These are phyloP conservation scores for Darksidea phi DNA, from an alignment of 495 filamentous ascomycete genomes.

Conservation along the genomic window DNA sequence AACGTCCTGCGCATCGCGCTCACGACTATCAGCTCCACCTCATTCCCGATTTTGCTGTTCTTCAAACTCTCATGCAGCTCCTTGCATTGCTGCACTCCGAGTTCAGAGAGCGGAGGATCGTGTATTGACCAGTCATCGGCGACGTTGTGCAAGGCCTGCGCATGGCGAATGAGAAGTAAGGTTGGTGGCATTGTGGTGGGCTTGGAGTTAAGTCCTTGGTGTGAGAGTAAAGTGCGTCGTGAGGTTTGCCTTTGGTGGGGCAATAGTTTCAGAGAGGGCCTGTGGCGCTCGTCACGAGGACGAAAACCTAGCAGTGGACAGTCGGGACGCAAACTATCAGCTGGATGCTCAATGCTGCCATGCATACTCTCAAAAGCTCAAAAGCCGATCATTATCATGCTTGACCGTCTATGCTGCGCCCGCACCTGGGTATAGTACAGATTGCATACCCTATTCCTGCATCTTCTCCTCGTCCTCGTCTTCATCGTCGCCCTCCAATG, in stretches of 20 bases:
- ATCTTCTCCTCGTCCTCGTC: slow-evolving; percentile 45
- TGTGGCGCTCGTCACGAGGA: too few species aligned
- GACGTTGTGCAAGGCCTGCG: slow-evolving; percentile 29
- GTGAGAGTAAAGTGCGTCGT: too few species aligned
- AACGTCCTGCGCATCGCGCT: slow-evolving; percentile 60
- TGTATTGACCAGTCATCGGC: slow-evolving; percentile 40
- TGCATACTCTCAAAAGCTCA: too few species aligned
- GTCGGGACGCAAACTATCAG: too few species aligned
- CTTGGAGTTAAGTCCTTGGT: too few species aligned
- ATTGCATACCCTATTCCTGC: slow-evolving; percentile 40
- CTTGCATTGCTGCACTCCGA: slow-evolving; percentile 54
- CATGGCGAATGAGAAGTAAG: slow-evolving; percentile 28
- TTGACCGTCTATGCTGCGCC: slow-evolving; percentile 26
- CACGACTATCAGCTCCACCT: slow-evolving; percentile 56
- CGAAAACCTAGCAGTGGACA: too few species aligned
- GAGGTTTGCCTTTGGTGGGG: too few species aligned
- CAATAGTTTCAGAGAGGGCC: too few species aligned
- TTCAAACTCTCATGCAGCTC: slow-evolving; percentile 50
- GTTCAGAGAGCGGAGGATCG: slow-evolving; percentile 57
- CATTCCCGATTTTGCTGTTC: slow-evolving; percentile 47
- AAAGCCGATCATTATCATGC: slow-evolving; percentile 6
- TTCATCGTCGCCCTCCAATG: slow-evolving; percentile 46
- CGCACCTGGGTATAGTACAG: slow-evolving; percentile 28
- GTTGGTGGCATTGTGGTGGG: slow-evolving; percentile 19
- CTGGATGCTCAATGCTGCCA: too few species aligned